Evolutionary conservation across 164 flowering plant species (phyloP).

Genomic region (Macadamia integrifolia): DNA sequence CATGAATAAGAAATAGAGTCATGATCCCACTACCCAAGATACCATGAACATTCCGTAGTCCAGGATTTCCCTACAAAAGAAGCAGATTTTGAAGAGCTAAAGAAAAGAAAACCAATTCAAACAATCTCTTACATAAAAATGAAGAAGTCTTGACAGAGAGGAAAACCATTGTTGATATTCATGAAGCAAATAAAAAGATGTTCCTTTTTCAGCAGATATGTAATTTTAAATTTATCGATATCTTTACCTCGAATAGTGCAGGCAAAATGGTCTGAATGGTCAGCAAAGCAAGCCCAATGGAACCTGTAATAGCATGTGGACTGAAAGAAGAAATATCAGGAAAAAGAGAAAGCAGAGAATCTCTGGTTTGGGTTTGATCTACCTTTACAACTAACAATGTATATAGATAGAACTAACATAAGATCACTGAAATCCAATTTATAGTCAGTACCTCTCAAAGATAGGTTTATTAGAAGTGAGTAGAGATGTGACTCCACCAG

Average conservation of each 20-base stretch:
- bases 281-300: constrained; percentile 72
- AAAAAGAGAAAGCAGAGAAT: neutral
- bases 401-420: too few species aligned
- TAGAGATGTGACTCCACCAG: constrained; percentile 83
- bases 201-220: too few species aligned
- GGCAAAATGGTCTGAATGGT: constrained; percentile 70
- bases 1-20: constrained; percentile 75
- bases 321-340: constrained; percentile 32
- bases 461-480: constrained; percentile 89
- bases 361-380: too few species aligned
- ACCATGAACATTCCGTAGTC: constrained; percentile 69
- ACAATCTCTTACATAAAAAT: neutral
- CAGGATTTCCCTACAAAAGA: constrained; percentile 72
- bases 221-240: too few species aligned
- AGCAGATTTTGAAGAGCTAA: neutral
- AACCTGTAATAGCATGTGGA: constrained; percentile 83
- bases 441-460: constrained; percentile 58
- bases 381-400: too few species aligned
- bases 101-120: neutral
- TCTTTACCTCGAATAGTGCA: constrained; percentile 65
- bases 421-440: neutral
- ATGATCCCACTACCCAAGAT: constrained; percentile 85
- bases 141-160: too few species aligned
- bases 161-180: too few species aligned
- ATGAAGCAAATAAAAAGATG: too few species aligned